phyloP scores from a whole-genome alignment of 257 asterid genomes.

The Pogostemon cablin region DNA sequence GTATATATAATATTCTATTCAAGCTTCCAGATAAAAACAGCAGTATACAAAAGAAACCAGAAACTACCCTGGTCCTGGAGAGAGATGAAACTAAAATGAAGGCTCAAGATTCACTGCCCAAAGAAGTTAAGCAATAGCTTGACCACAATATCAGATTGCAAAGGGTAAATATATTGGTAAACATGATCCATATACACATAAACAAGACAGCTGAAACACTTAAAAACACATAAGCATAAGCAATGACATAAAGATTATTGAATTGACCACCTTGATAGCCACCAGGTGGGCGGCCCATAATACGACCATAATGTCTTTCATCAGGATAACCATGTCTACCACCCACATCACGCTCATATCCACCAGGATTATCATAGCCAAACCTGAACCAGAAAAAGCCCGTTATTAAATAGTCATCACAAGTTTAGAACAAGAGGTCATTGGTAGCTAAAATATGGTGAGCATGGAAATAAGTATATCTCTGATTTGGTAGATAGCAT shows the following conservation, averaged over 20 bases:
- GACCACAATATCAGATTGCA: constrained; percentile 1
- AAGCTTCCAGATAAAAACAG: not conserved
- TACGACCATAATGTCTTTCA: constrained; percentile 89
- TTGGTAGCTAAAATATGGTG: not conserved
- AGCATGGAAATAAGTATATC: constrained; percentile 18
- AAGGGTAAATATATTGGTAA: not conserved
- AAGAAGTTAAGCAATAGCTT: not conserved
- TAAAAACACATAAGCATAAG: not conserved
- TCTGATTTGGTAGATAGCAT: constrained; percentile 14
- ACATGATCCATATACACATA: not conserved
- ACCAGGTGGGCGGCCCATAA: constrained; percentile 70
- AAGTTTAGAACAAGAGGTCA: not conserved
- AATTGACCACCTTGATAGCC: constrained; percentile 74
- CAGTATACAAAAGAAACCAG: not conserved
- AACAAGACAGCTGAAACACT: not conserved
- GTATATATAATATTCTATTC: not conserved
- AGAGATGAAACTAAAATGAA: constrained; percentile 2
- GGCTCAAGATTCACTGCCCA: not conserved
- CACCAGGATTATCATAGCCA: constrained; percentile 76
- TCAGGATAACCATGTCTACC: constrained; percentile 79
- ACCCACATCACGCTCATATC: constrained; percentile 86
- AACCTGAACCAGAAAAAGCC: constrained; percentile 49
- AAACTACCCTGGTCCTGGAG: not conserved
- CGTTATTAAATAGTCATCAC: constrained; percentile 1
- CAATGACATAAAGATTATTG: constrained; percentile 17